Base-by-base conservation (phyloP, 2,329 filamentous ascomycete species). In the Penicillium griseofulvum region DNA sequence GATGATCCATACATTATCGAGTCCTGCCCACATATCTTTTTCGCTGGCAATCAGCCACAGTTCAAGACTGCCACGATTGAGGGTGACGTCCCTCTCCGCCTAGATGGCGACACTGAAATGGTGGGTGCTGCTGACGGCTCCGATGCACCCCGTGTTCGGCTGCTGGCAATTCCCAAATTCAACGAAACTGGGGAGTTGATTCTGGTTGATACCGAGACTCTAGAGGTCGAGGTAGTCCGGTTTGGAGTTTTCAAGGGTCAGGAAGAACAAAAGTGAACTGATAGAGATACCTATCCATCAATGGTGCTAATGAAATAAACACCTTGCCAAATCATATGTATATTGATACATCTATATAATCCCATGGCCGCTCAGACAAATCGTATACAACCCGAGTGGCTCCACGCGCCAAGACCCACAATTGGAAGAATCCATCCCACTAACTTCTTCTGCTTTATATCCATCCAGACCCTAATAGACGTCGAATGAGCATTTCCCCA, bases 1-100 rank as follows among this genome's bases (percentile, higher is more conserved):
- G 84, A 91, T 47, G 95, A 99, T 68, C 91, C 90, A 0, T 95
- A 97, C 68, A 88, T 97, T 41, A 81, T 99, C 66, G 84, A 87
- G 60, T 78, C 86, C 17, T 96, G 90, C 59, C 94, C 94, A 2
- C 93, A 99, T 68, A 79, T 99, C 31, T 97, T 91, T 76, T 90
- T 99, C 71, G 88, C 89, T 1, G 92, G 92, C 16, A 91, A 89
- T 65, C 91, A 96, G 72, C 87, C 90, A 3, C 80, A 80, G 49
- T 96, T 95, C 71, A 86, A 84, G 49, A 92, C 88, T 3, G 83
- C 81, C 29, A 72, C 87, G 1, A 87, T 95, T 34, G 77, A 87
- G 39, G 87, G 74, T 19, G 69, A 72, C 16, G 54, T 64, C 8
- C 65, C 72, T 1, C 60, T 70, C 17, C 68, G 63, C 11, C 53